Evolutionary conservation across 495 filamentous ascomycete species (phyloP).

Genomic region (Cercophora scortea): DNA sequence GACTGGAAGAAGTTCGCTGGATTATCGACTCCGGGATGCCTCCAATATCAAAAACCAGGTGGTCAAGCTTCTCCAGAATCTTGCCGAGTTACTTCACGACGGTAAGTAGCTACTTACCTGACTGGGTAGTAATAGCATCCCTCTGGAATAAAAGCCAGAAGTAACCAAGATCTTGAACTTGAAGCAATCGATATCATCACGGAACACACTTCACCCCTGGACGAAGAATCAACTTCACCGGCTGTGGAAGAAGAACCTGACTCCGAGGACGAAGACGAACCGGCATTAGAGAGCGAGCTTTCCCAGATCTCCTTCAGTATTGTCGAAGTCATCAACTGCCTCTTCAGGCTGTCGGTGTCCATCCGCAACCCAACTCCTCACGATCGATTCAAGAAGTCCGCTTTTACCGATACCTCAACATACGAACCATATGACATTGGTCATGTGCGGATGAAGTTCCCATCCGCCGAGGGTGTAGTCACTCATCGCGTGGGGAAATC

Average conservation of each 20-base stretch:
- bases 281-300: constrained; percentile 3
- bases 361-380: constrained; percentile 20
- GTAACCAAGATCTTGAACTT: neutral
- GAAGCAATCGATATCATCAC: neutral
- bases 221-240: neutral
- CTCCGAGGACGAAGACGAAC: neutral
- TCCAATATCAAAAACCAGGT: constrained; percentile 32
- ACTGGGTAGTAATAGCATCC: no score
- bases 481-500: constrained; percentile 31
- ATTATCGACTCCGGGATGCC: constrained; percentile 38
- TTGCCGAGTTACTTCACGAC: constrained; percentile 10
- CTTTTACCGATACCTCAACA: constrained; percentile 3
- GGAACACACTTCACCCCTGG: neutral
- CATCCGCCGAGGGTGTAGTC: constrained; percentile 2
- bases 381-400: constrained; percentile 12
- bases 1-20: constrained; percentile 32
- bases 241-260: neutral
- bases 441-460: constrained; percentile 2
- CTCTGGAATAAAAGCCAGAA: neutral
- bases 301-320: constrained; percentile 5
- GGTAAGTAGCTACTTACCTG: neutral
- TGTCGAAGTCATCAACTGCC: constrained; percentile 11
- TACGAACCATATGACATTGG: constrained; percentile 7
- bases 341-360: constrained; percentile 11
- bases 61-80: constrained; percentile 21